These are phyloP conservation scores for Amanita exitialis DNA, from an alignment of 768 basidiomycete genomes.

Conservation along the genomic window DNA sequence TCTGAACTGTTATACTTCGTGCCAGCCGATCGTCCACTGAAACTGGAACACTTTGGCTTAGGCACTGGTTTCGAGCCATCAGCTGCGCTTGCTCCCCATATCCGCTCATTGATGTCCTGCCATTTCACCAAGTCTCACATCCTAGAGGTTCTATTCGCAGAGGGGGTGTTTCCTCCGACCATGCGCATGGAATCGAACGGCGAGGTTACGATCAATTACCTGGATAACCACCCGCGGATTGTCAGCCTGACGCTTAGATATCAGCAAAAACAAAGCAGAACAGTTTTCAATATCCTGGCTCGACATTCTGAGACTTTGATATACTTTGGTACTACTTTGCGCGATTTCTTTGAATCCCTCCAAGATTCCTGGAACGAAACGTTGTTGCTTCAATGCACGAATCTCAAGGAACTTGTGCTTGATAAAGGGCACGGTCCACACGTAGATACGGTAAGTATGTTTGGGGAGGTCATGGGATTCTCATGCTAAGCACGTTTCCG, in stretches of 20 bases:
- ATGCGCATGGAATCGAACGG: not conserved
- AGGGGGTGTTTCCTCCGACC: not conserved
- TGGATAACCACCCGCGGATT: not conserved
- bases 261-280: not conserved
- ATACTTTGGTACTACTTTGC: not conserved
- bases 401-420: not conserved
- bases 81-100: not conserved
- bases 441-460: not conserved
- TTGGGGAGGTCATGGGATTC: not conserved
- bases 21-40: not conserved
- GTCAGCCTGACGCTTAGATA: not conserved
- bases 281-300: not conserved
- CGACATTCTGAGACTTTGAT: not conserved
- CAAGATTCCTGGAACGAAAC: not conserved
- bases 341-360: not conserved
- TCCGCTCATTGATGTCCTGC: not conserved
- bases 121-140: not conserved
- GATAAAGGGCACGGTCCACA: too few relatives aligned
- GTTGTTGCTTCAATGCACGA: not conserved
- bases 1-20: not conserved
- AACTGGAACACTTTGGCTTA: not conserved
- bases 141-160: not conserved
- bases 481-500: not conserved
- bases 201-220: not conserved
- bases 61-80: not conserved